These are phyloP conservation scores for Yarrowia keelungensis DNA, from an alignment of 805 yeast species.

Conservation along the genomic window DNA sequence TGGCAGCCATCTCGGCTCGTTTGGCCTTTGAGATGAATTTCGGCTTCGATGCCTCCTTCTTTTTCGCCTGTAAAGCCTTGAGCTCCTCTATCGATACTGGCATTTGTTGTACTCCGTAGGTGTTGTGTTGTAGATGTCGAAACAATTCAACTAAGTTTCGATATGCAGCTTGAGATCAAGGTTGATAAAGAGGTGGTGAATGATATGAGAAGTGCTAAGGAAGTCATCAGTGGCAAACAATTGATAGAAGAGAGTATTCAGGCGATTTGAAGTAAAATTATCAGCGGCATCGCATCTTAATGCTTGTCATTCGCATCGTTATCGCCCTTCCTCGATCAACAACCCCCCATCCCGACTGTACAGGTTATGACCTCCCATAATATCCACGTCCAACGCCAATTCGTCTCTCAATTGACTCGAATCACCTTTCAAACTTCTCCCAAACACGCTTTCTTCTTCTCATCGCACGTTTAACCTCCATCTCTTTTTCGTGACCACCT, in stretches of 20 bases:
- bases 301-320: no score
- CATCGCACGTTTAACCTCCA: not conserved
- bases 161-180: slow-evolving; percentile 19
- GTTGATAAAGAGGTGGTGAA: not conserved
- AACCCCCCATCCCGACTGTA: not conserved
- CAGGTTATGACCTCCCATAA: not conserved
- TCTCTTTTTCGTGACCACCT: not conserved
- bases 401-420: not conserved
- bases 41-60: slow-evolving; percentile 48
- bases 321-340: no score
- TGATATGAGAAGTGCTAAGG: not conserved
- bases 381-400: not conserved
- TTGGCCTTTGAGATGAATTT: slow-evolving; percentile 56
- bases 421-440: no score
- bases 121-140: not conserved
- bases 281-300: no score
- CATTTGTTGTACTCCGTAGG: not conserved
- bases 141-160: not conserved
- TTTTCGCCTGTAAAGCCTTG: slow-evolving; percentile 42
- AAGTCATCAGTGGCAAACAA: not conserved
- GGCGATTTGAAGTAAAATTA: no score
- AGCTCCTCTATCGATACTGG: slow-evolving; percentile 50
- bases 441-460: not conserved
- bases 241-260: no score
- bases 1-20: slow-evolving; percentile 36